These are phyloP conservation scores for Yamadazyma takamatsuzukensis DNA, from an alignment of 805 yeast species.

Conservation along the genomic window DNA sequence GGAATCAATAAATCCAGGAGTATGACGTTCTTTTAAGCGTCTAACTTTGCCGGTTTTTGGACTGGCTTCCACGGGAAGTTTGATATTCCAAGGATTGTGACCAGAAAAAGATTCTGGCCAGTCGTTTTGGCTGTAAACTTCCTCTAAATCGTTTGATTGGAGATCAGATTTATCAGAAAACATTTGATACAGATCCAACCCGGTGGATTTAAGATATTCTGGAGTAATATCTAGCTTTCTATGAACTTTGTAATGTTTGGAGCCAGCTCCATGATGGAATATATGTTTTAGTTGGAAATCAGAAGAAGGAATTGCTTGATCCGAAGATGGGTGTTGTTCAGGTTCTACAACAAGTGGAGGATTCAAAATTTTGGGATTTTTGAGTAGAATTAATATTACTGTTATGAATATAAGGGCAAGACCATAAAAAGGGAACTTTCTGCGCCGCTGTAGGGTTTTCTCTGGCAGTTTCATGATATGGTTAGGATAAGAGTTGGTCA, in stretches of 20 bases:
- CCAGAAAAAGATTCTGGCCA: conserved; percentile 31
- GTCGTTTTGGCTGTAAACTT: conserved; percentile 22
- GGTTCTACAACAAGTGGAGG: not conserved
- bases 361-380: too few species aligned
- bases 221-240: conserved; percentile 50
- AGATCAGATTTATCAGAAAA: conserved; percentile 2
- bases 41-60: conserved; percentile 15
- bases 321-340: not conserved
- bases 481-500: too few species aligned
- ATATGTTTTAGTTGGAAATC: conserved; percentile 49
- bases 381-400: too few species aligned
- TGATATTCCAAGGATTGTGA: conserved; percentile 39
- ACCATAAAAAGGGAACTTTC: too few species aligned
- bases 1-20: conserved; percentile 63
- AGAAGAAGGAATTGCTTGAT: not conserved
- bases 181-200: conserved; percentile 4
- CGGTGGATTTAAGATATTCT: conserved; percentile 22
- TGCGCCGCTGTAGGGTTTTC: too few species aligned
- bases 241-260: conserved; percentile 36
- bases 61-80: conserved; percentile 25
- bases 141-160: conserved; percentile 13
- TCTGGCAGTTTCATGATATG: too few species aligned
- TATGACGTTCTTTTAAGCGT: conserved; percentile 35
- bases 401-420: too few species aligned
- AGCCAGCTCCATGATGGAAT: conserved; percentile 57